phyloP scores from a whole-genome alignment of 495 filamentous ascomycete genomes.

The Chaetomidium leptoderma region DNA sequence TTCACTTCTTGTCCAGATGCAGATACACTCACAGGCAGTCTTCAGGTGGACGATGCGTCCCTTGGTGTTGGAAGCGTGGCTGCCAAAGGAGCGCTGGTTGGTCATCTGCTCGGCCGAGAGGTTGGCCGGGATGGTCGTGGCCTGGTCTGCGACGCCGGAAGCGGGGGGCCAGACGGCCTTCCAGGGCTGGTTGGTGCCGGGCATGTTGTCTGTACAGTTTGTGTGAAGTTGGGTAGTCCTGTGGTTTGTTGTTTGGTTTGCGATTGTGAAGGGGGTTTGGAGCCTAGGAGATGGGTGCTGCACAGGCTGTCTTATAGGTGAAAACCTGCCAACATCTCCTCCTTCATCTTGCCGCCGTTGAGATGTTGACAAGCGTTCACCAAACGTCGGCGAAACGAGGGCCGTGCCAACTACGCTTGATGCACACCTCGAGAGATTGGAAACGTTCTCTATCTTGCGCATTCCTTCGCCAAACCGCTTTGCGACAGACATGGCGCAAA shows the following conservation, averaged over 20 bases:
- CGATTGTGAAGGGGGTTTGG: no score
- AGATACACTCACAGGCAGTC: no score
- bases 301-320: background rate
- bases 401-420: background rate
- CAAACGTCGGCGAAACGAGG: no score
- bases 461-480: background rate
- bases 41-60: background rate
- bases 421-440: background rate
- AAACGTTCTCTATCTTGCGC: background rate
- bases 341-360: no score
- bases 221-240: background rate
- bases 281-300: background rate
- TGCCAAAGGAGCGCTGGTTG: slow-evolving; percentile 1
- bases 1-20: background rate
- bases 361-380: no score
- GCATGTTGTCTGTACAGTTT: background rate
- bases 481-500: no score
- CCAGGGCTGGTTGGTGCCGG: background rate
- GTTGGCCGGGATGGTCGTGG: background rate
- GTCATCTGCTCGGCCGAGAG: slow-evolving; percentile 1
- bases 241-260: no score
- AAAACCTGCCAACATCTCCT: background rate
- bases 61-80: slow-evolving; percentile 1
- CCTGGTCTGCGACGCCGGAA: background rate
- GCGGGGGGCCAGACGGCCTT: background rate